These are phyloP conservation scores for Hemisphaericaspora xylofermentans DNA, from an alignment of 1,139 yeast genomes.

Conservation along the genomic window DNA sequence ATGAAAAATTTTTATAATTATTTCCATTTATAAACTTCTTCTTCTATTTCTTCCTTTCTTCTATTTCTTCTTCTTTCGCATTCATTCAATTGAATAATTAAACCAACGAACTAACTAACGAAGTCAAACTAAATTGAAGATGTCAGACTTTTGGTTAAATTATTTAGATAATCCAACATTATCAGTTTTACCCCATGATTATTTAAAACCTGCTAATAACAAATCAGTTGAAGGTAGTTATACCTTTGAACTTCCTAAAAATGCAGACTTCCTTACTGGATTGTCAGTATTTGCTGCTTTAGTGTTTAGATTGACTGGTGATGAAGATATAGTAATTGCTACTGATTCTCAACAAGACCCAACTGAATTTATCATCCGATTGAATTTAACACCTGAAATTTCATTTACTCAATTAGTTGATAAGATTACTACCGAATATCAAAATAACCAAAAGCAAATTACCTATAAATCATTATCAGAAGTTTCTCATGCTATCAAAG, in stretches of 20 bases:
- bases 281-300: constrained; percentile 73
- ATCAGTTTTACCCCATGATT: constrained; percentile 86
- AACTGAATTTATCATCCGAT: constrained; percentile 59
- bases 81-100: no score
- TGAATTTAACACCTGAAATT: constrained; percentile 52
- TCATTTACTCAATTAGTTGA: constrained; percentile 54
- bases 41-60: not conserved
- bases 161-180: constrained; percentile 78
- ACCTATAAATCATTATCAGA: constrained; percentile 53
- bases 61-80: not conserved
- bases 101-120: no score
- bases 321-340: constrained; percentile 87
- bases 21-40: no score
- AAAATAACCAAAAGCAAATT: constrained; percentile 34
- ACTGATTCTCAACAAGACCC: constrained; percentile 48
- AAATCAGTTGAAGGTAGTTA: constrained; percentile 64
- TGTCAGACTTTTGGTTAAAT: constrained; percentile 58
- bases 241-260: constrained; percentile 26
- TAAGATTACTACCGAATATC: constrained; percentile 44
- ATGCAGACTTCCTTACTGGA: constrained; percentile 45
- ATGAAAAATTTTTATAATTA: no score
- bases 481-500: constrained; percentile 52
- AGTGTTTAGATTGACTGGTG: constrained; percentile 83
- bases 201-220: constrained; percentile 72
- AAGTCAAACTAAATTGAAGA: no score